Evolutionary conservation across 805 yeast species (phyloP), one percentile per base, ranked within the genome.

Genomic region (Blastobotrys terrestris): DNA sequence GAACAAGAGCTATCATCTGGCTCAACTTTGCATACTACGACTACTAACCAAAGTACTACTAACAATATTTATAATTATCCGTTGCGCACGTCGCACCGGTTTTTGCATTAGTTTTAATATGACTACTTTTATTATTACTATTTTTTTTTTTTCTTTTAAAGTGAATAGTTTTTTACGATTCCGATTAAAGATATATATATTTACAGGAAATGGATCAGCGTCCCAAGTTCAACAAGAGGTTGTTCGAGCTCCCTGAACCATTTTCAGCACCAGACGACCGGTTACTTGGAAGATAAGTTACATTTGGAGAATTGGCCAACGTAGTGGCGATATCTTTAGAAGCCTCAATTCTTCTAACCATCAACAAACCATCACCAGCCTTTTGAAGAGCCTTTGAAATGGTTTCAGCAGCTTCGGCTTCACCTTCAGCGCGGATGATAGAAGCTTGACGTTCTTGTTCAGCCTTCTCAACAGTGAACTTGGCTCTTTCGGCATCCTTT

Each of bases 401-500:
- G 56, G 83, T 83, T 55, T 94, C 98, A 2, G 99, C 99, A 54
- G 96, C 89, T 71, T 94, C 98, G 49, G 99, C 99, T 74, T 94
- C 99, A 73, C 98, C 99, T 72, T 94, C 99, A 26, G 99, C 99
- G 64, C 98, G 83, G 60, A 94, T 91, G 63, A 94, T 89, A 47
- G 87, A 76, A 1, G 98, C 99, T 70, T 86, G 91, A 67, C 96
- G 82, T 71, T 92, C 98, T 74, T 94, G 99, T 71, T 94, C 97
- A 6, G 98, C 98, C 67, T 86, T 86, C 67, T 91, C 97, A 52
- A 94, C 97, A 50, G 88, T 76, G 67, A 81, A 94, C 65, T 85
- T 86, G 54, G 98, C 97, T 61, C 99, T 80, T 75, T 94, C 98
- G 20, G 99, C 98, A 67, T 94, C 99, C 73, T 94, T 99, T 74